phyloP scores from a whole-genome alignment of 176 grass and related monocot species.

The Bonia amplexicaulis region DNA sequence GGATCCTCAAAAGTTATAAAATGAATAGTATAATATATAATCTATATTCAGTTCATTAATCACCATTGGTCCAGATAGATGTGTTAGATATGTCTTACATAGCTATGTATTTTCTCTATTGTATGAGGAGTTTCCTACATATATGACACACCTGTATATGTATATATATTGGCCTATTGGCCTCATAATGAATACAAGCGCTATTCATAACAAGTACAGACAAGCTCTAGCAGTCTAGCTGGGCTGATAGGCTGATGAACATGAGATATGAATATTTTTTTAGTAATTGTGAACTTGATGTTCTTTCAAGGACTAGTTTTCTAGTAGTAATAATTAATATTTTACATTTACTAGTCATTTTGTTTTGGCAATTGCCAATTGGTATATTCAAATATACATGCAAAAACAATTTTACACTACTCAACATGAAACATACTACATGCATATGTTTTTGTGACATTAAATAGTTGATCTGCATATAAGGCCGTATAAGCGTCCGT shows the following conservation, averaged over 20 bases:
- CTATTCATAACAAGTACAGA: no score
- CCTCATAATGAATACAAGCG: no score
- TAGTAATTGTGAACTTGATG: background rate
- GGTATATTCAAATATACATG: background rate
- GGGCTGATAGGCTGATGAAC: background rate
- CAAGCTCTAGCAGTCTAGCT: background rate
- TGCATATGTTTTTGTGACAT: background rate
- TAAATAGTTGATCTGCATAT: background rate
- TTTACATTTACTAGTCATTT: background rate
- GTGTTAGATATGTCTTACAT: no score
- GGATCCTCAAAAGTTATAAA: background rate
- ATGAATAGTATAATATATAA: background rate
- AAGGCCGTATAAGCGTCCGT: background rate
- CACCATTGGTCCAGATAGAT: no score
- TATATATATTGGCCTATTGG: no score
- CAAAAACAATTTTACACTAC: background rate
- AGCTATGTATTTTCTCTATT: no score
- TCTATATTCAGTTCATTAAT: background rate
- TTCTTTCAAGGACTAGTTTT: background rate
- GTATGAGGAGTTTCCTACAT: no score
- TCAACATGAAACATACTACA: background rate
- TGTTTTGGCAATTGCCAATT: constrained; percentile 5
- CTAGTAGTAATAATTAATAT: background rate
- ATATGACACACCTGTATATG: no score
- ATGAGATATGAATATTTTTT: background rate